Evolutionary conservation across 176 grass and related monocot species (phyloP), one percentile per base, ranked within the genome.

Genomic region (Carex cristatella): DNA sequence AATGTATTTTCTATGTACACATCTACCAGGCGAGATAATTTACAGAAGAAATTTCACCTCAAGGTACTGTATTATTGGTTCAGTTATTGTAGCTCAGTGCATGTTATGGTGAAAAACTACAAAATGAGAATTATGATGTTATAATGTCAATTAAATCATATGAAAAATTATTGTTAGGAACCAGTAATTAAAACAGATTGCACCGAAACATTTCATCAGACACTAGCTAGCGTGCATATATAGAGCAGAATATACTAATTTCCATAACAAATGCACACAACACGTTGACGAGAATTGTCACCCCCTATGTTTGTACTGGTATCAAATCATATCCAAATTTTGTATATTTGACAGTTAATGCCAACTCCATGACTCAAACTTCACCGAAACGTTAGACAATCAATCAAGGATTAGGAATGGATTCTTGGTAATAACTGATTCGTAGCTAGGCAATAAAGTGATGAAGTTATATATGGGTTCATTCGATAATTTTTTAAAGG

Each of bases 31-130:
- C 85, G 94, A 18, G 92, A 97, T 49, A 83, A 90, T 70, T 82
- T 97, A 70, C 92, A 97, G 86, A 94, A 88, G 89, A 91, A 89
- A 87, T 97, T 94, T 62, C 94, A 97, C 86, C 94, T 97, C 44
- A 84, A 94, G 92, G 94, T 97, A 60, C 79, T 59, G n/a, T 53
- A 71, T 19, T 56, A 14, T 33, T 53, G 31, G 42, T 51, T 49
- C 42, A 73, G 71, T 31, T 54, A 76, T 40, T 40, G 38, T 40
- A 40, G 38, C 38, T 40, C 38, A 40, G 4, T 40, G 38, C 5
- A 10, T 31, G n/a, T 0, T 77, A 77, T 56, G 72, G 49, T 54
- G 5, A 53, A 76, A 54, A 46, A 14, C 4, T 38, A 16, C 31
- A 46, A 38, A 69, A 67, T 35, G 32, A 16, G 66, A 69, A 69